Conservation (phyloP, 2,329 filamentous ascomycete genomes). For the Aureobasidium lini region DNA sequence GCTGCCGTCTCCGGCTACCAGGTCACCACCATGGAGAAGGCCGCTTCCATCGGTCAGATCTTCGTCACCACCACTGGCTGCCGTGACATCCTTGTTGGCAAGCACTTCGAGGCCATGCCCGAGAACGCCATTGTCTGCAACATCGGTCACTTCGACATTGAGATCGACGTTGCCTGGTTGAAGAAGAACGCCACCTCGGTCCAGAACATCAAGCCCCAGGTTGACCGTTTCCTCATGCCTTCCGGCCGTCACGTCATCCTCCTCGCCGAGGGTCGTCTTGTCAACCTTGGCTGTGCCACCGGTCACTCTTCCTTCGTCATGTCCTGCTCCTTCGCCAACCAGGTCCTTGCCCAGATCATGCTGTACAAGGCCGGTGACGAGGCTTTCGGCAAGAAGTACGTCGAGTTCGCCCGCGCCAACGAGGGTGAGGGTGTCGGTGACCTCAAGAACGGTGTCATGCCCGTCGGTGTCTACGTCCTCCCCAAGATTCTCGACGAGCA, state of each 20-base stretch:
- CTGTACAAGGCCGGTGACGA: slow-evolving; percentile 88
- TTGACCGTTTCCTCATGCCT: slow-evolving; percentile 94
- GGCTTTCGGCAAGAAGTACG: slow-evolving; percentile 85
- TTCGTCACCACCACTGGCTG: slow-evolving; percentile 99
- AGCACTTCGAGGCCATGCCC: slow-evolving; percentile 89
- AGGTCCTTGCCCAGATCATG: slow-evolving; percentile 98
- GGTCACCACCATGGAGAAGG: slow-evolving; percentile 97
- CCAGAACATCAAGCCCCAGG: slow-evolving; percentile 99
- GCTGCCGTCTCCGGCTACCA: slow-evolving; percentile 95
- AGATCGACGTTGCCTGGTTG: slow-evolving; percentile 99
- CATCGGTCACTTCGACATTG: slow-evolving; percentile 99
- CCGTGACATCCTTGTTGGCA: slow-evolving; percentile 89
- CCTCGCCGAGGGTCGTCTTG: slow-evolving; percentile 93
- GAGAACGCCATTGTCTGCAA: slow-evolving; percentile 99
- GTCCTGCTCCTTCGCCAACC: slow-evolving; percentile 99
- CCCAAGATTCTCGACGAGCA: slow-evolving; percentile 99
- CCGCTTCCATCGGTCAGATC: slow-evolving; percentile 81
- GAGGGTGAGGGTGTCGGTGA: slow-evolving; percentile 27
- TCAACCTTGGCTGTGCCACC: slow-evolving; percentile 98
- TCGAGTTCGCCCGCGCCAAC: slow-evolving; percentile 67
- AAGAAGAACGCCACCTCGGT: slow-evolving; percentile 92
- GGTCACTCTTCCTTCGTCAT: slow-evolving; percentile 99
- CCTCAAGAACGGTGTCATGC: slow-evolving; percentile 70
- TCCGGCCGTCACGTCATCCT: slow-evolving; percentile 96
- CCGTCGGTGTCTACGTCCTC: slow-evolving; percentile 87